A percentile compares a stretch with the other conserved stretches of the same genome.
These are phyloP conservation scores for Ceratobasidium sp. DNA, from an alignment of 1,284 basidiomycete species.

Conservation along the genomic window DNA sequence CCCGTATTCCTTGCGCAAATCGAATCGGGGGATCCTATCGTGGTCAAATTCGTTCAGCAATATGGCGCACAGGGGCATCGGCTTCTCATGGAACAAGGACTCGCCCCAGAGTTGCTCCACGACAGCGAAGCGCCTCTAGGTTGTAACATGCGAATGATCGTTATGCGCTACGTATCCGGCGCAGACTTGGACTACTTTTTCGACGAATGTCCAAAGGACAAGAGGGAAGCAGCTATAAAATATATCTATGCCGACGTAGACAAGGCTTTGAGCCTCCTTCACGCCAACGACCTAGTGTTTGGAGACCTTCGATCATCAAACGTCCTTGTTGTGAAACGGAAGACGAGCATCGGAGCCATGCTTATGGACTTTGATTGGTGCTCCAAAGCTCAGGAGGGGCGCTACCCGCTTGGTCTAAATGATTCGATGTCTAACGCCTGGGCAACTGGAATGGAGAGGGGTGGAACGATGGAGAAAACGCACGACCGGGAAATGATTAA, in stretches of 20 bases:
- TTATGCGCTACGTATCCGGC: conserved; percentile 33
- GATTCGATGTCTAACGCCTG: background rate
- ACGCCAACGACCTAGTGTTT: conserved; percentile 34
- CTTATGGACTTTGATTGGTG: conserved; percentile 48
- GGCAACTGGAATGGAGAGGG: conserved; percentile 13
- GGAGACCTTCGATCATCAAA: conserved; percentile 44
- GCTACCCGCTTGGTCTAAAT: conserved; percentile 31
- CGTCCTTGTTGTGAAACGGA: conserved; percentile 23
- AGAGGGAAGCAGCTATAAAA: background rate
- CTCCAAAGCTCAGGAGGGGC: conserved; percentile 8
- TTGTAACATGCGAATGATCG: conserved; percentile 15
- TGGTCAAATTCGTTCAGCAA: conserved; percentile 48
- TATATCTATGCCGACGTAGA: conserved; percentile 4
- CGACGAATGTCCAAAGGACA: background rate
- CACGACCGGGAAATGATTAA: conserved; percentile 24
- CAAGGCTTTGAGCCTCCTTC: conserved; percentile 26
- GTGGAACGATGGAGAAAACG: conserved; percentile 7
- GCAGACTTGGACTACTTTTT: background rate
- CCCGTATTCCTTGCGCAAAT: background rate
- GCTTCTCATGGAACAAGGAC: conserved; percentile 39
- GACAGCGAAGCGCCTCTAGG: background rate
- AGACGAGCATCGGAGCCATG: background rate
- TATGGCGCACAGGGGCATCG: conserved; percentile 43
- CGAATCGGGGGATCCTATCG: conserved; percentile 6
- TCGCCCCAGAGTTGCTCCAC: conserved; percentile 47